These are phyloP conservation scores for Rhizopus arrhizus DNA, from an alignment of 371 early-diverging fungal genomes.

Conservation along the genomic window DNA sequence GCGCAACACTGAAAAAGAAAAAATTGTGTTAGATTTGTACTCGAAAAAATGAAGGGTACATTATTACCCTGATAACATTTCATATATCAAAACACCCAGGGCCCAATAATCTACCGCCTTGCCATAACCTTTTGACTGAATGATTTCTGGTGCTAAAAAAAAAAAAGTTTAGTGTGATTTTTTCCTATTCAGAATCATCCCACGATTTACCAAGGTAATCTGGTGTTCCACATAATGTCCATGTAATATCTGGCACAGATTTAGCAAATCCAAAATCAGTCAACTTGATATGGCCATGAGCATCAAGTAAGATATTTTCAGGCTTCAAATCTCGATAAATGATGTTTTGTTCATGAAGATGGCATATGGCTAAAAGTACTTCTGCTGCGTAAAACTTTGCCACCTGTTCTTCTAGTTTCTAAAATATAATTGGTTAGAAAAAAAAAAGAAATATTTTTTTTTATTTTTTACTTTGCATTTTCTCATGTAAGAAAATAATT, in stretches of 20 bases:
- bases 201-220: conserved; percentile 45
- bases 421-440: not conserved
- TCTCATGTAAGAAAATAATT: conserved; percentile 75
- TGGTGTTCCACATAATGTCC: conserved; percentile 93
- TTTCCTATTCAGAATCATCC: not conserved
- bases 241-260: conserved; percentile 81
- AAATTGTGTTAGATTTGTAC: not conserved
- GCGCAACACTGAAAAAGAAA: conserved; percentile 54
- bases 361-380: conserved; percentile 68
- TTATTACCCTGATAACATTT: conserved; percentile 83
- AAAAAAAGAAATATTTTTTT: conserved; percentile 24
- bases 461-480: conserved; percentile 40
- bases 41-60: not conserved
- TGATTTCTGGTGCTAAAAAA: conserved; percentile 93
- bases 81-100: conserved; percentile 94
- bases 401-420: conserved; percentile 53
- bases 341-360: conserved; percentile 73
- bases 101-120: conserved; percentile 98
- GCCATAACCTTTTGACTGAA: conserved; percentile 94
- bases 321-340: conserved; percentile 99
- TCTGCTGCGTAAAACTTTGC: conserved; percentile 76
- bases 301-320: conserved; percentile 94
- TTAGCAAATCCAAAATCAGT: conserved; percentile 95
- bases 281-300: conserved; percentile 62
- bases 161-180: conserved; percentile 27